phyloP scores from a whole-genome alignment of 2,329 filamentous ascomycete species.

The Periconia sp. region DNA sequence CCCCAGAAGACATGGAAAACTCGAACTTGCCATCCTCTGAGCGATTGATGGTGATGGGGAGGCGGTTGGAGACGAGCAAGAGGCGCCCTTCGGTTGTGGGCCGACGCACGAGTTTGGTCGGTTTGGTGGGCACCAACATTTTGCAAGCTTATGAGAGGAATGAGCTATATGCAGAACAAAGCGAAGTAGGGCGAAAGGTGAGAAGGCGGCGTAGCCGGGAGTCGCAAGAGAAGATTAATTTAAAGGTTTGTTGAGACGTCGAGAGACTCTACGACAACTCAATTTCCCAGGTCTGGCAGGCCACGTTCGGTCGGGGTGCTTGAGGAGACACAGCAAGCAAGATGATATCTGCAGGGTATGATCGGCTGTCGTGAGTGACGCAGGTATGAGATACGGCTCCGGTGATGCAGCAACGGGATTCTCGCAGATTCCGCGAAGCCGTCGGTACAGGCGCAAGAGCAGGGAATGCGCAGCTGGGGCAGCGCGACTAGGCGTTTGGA shows the following conservation, averaged over 20 bases:
- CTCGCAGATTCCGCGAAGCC: constrained; percentile 32
- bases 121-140: constrained; percentile 40
- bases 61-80: constrained; percentile 89
- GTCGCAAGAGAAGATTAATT: neutral
- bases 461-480: too few species aligned
- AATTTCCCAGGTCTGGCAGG: neutral
- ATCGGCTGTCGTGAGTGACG: constrained; percentile 29
- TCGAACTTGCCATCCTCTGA: constrained; percentile 89
- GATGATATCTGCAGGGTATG: constrained; percentile 8
- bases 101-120: constrained; percentile 34
- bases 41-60: constrained; percentile 96
- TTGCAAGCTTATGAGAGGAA: constrained; percentile 7
- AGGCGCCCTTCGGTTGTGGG: constrained; percentile 58
- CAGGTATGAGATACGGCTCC: constrained; percentile 30
- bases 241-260: neutral
- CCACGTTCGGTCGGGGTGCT: constrained; percentile 3
- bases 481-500: too few species aligned
- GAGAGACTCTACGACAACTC: too few species aligned
- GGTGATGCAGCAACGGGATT: constrained; percentile 27
- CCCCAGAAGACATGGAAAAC: constrained; percentile 96
- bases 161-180: neutral
- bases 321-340: neutral
- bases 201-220: neutral
- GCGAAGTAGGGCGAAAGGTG: neutral
- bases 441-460: constrained; percentile 14